These are phyloP conservation scores for Nissolia schottii DNA, from an alignment of 306 rosid species.

Conservation along the genomic window DNA sequence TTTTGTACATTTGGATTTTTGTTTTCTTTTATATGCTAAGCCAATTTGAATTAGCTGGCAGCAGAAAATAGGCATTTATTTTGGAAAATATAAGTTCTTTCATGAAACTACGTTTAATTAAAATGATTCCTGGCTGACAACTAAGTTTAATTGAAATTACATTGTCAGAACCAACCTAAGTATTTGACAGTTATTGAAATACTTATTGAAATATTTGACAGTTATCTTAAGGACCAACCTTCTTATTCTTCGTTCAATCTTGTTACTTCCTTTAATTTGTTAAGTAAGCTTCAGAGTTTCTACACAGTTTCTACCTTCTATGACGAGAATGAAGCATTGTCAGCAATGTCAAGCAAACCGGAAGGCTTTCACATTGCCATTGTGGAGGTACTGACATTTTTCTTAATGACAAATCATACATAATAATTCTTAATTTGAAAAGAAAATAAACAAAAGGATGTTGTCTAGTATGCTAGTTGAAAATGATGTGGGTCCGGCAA, in stretches of 20 bases:
- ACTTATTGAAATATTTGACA: neutral
- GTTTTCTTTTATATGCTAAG: slow-evolving; percentile 7
- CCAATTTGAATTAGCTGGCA: slow-evolving; percentile 2
- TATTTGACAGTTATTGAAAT: neutral
- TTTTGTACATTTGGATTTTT: slow-evolving; percentile 29
- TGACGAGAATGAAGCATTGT: slow-evolving; percentile 65
- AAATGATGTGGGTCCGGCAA: neutral
- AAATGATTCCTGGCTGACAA: neutral
- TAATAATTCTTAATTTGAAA: neutral
- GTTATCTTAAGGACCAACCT: neutral
- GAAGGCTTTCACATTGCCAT: slow-evolving; percentile 73
- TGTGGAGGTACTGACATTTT: slow-evolving; percentile 56
- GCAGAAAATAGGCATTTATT: neutral
- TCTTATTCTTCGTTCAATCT: neutral
- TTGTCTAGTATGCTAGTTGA: slow-evolving; percentile 7
- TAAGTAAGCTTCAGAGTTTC: slow-evolving; percentile 13
- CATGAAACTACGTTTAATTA: neutral
- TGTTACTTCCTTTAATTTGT: slow-evolving; percentile 12
- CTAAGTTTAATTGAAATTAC: neutral
- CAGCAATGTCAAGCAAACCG: slow-evolving; percentile 54
- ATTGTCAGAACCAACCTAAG: neutral
- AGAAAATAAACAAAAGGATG: neutral
- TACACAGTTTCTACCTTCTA: slow-evolving; percentile 60
- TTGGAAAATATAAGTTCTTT: neutral
- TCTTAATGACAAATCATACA: neutral